These are phyloP conservation scores for Verticillium longisporum DNA, from an alignment of 2,329 filamentous ascomycete genomes.

Conservation along the genomic window DNA sequence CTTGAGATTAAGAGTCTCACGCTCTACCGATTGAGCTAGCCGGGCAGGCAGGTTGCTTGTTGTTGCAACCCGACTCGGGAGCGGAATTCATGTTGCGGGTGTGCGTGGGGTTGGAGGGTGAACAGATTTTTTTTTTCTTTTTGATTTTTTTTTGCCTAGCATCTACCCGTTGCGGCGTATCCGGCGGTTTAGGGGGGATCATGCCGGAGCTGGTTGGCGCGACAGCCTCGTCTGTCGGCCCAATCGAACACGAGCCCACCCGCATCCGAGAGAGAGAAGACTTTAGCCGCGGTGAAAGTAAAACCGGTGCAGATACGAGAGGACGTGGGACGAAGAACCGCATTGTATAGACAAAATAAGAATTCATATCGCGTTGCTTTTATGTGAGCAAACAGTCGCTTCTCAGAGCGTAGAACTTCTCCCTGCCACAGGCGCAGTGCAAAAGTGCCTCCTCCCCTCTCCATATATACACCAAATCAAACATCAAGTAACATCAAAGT, in stretches of 20 bases:
- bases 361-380: not conserved
- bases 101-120: not conserved
- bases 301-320: not conserved
- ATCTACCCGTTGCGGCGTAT: too few relatives aligned
- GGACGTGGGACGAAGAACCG: not conserved
- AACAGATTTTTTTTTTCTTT: not conserved
- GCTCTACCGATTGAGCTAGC: constrained; percentile 68
- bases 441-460: not conserved
- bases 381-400: not conserved
- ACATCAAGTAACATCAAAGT: not conserved
- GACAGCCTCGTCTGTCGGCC: not conserved
- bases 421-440: not conserved
- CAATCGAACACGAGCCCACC: not conserved
- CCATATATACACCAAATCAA: not conserved
- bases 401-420: not conserved
- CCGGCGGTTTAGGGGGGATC: too few relatives aligned
- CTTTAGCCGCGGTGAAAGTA: not conserved
- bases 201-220: not conserved
- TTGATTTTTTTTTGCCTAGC: not conserved
- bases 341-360: not conserved
- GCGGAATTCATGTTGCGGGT: not conserved
- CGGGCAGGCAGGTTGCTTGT: constrained; percentile 25
- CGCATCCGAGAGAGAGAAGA: not conserved
- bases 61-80: not conserved
- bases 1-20: constrained; percentile 64